Conservation (phyloP, 805 yeast genomes). For the Wickerhamomyces ciferrii region DNA sequence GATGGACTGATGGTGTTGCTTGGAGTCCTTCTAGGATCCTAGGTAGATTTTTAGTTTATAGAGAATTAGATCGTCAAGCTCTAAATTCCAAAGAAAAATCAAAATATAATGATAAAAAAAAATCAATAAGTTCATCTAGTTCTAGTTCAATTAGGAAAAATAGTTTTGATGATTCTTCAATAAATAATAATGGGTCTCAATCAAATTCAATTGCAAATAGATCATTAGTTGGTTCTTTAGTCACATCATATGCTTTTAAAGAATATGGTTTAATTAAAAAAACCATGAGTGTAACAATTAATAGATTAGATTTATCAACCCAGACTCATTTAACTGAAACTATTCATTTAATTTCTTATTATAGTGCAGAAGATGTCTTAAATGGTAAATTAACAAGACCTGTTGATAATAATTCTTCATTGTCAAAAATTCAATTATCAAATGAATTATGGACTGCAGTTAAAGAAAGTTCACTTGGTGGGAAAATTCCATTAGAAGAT, state of each 20-base stretch:
- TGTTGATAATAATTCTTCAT: constrained; percentile 35
- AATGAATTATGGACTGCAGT: constrained; percentile 49
- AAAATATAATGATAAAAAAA: constrained; percentile 10
- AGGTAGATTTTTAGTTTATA: constrained; percentile 79
- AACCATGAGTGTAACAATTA: constrained; percentile 48
- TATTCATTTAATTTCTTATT: constrained; percentile 76
- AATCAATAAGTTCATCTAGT: too few species aligned
- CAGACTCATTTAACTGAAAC: constrained; percentile 35
- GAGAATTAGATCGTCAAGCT: constrained; percentile 52
- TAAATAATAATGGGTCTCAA: not conserved
- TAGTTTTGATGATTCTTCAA: not conserved
- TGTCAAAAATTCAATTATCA: constrained; percentile 45
- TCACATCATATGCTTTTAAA: constrained; percentile 58
- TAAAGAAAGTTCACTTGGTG: constrained; percentile 55
- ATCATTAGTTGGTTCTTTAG: constrained; percentile 49
- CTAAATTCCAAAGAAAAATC: constrained; percentile 35
- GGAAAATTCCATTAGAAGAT: constrained; percentile 41
- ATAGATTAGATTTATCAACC: constrained; percentile 11
- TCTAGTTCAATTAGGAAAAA: not conserved
- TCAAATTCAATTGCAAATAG: constrained; percentile 20
- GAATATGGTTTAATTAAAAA: constrained; percentile 77
- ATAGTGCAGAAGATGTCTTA: constrained; percentile 68
- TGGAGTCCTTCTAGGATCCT: constrained; percentile 92
- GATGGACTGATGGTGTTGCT: constrained; percentile 96
- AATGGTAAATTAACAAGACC: constrained; percentile 55